These are phyloP conservation scores for Phytophthora meadii DNA, from an alignment of 352 stramenopile genomes.

Conservation along the genomic window DNA sequence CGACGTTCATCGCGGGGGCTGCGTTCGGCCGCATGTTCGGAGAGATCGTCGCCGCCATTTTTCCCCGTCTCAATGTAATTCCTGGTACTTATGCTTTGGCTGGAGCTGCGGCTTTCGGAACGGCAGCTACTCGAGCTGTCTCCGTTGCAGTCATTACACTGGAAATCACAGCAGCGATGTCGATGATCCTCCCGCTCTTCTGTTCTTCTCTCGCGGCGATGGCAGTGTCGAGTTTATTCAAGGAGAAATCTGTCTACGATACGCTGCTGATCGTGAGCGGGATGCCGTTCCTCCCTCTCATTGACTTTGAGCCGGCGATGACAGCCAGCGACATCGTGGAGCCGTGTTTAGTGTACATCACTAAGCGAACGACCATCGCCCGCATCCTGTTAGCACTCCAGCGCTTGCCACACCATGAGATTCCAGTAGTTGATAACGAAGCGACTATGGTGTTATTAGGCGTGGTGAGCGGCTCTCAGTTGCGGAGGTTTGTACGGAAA, in stretches of 20 bases:
- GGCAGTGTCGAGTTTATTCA: slow-evolving; percentile 64
- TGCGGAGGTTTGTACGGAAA: slow-evolving; percentile 68
- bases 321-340: slow-evolving; percentile 77
- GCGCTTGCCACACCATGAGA: slow-evolving; percentile 70
- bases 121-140: slow-evolving; percentile 75
- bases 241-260: slow-evolving; percentile 86
- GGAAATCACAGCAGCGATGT: slow-evolving; percentile 87
- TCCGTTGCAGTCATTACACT: slow-evolving; percentile 88
- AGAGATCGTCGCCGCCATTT: slow-evolving; percentile 55
- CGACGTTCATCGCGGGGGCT: slow-evolving; percentile 86
- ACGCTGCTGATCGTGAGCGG: slow-evolving; percentile 77
- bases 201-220: slow-evolving; percentile 74
- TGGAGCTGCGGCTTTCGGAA: slow-evolving; percentile 76
- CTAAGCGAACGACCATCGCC: slow-evolving; percentile 73
- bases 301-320: slow-evolving; percentile 72
- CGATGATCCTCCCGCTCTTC: slow-evolving; percentile 85
- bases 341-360: slow-evolving; percentile 72
- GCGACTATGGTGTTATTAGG: slow-evolving; percentile 72
- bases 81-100: slow-evolving; percentile 83
- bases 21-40: slow-evolving; percentile 83
- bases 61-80: slow-evolving; percentile 28
- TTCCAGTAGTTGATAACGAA: slow-evolving; percentile 79
- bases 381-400: slow-evolving; percentile 80
- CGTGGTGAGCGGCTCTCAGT: slow-evolving; percentile 61
- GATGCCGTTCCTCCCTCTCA: slow-evolving; percentile 84